Conservation (phyloP, 441 rosid species). For the Erodium texanum region DNA sequence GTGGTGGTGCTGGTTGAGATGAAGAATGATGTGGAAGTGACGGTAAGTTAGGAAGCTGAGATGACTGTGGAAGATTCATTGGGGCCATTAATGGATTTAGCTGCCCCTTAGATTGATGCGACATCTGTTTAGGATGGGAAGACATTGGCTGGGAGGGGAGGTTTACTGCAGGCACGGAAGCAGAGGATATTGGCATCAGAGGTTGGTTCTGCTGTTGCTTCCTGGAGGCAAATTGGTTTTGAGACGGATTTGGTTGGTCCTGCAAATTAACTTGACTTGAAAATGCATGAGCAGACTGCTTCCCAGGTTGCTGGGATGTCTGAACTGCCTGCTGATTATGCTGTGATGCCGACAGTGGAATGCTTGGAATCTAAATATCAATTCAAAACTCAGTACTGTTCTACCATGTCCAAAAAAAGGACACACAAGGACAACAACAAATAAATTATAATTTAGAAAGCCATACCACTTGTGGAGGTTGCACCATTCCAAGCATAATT, state of each 20-base stretch:
- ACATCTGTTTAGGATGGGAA: slow-evolving; percentile 40
- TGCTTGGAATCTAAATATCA: slow-evolving; percentile 49
- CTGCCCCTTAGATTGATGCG: slow-evolving; percentile 59
- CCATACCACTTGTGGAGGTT: slow-evolving; percentile 77
- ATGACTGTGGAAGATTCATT: slow-evolving; percentile 45
- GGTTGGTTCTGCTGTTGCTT: slow-evolving; percentile 51
- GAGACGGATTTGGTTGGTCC: slow-evolving; percentile 45
- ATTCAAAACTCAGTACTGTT: slow-evolving; percentile 12
- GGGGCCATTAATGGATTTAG: slow-evolving; percentile 40
- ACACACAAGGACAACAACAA: neutral
- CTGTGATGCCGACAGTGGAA: slow-evolving; percentile 43
- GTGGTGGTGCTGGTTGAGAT: slow-evolving; percentile 40
- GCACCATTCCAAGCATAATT: slow-evolving; percentile 98
- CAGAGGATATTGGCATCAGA: slow-evolving; percentile 39
- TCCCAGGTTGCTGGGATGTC: slow-evolving; percentile 33
- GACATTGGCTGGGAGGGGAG: slow-evolving; percentile 53
- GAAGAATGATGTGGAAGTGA: slow-evolving; percentile 47
- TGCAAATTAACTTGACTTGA: slow-evolving; percentile 39
- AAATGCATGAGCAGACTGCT: slow-evolving; percentile 30
- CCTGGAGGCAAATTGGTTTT: slow-evolving; percentile 41
- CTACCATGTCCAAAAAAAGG: neutral
- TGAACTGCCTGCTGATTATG: slow-evolving; percentile 41
- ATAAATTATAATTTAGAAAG: slow-evolving; percentile 14
- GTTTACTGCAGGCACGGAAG: slow-evolving; percentile 39
- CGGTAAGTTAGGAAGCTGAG: slow-evolving; percentile 45